Conservation (phyloP, 176 grass and related monocot species). For the Poa pratensis region DNA sequence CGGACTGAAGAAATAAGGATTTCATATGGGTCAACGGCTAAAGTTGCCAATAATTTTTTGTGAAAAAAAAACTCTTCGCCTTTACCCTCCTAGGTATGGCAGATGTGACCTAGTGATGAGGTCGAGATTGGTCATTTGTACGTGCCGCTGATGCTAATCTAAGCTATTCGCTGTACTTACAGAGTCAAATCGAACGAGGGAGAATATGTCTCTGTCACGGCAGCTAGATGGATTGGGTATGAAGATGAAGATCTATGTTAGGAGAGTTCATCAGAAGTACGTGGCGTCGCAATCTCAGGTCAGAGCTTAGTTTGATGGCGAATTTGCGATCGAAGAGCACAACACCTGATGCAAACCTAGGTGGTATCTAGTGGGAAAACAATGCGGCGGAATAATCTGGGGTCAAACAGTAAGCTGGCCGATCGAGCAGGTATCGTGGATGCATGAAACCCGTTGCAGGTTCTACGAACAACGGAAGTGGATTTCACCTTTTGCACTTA, state of each 20-base stretch:
- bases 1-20: no score
- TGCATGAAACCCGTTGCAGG: conserved; percentile 16
- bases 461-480: neutral
- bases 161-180: no score
- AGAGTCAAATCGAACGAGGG: no score
- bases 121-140: neutral
- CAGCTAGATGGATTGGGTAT: no score
- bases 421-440: neutral
- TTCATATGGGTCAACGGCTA: conserved; percentile 29
- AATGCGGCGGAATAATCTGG: neutral
- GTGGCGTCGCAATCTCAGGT: neutral
- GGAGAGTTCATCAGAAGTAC: no score
- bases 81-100: neutral
- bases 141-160: no score
- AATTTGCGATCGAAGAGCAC: no score
- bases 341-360: neutral
- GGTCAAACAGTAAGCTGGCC: neutral
- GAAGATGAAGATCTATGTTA: no score
- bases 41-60: no score
- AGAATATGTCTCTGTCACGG: no score
- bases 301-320: neutral
- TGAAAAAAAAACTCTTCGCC: no score
- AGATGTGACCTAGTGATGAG: neutral
- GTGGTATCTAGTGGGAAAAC: neutral
- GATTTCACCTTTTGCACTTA: neutral